Conservation (phyloP, 139 green algal genomes). For the Zygnema cylindricum region DNA sequence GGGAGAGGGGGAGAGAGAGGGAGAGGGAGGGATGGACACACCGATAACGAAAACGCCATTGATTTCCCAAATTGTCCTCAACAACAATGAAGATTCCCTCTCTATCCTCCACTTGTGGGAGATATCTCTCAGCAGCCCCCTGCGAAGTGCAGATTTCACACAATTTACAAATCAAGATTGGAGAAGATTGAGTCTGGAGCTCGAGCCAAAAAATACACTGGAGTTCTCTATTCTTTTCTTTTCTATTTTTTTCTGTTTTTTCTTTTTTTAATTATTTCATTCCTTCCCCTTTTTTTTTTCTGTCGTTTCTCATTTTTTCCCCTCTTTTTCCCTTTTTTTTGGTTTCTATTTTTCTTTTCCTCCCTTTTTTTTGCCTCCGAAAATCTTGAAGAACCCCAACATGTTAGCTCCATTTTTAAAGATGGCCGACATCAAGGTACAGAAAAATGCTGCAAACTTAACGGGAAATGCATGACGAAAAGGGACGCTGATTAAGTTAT, state of each 20-base stretch:
- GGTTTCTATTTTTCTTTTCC: too few relatives aligned
- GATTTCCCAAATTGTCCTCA: conserved; percentile 26
- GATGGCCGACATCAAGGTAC: too few relatives aligned
- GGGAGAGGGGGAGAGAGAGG: neutral
- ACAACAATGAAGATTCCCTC: conserved; percentile 42
- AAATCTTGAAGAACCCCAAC: too few relatives aligned
- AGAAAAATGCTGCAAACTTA: too few relatives aligned
- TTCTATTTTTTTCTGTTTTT: neutral
- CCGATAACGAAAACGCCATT: conserved; percentile 54
- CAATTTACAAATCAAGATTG: too few relatives aligned
- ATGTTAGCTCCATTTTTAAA: too few relatives aligned
- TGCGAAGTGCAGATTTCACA: neutral
- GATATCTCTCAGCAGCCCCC: conserved; percentile 34
- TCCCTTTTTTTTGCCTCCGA: too few relatives aligned
- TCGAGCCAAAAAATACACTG: neutral
- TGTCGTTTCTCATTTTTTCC: too few relatives aligned
- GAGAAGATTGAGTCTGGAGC: neutral
- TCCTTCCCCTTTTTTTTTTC: neutral
- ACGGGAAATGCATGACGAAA: neutral
- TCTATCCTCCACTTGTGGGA: conserved; percentile 32
- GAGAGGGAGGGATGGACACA: neutral
- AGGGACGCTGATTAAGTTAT: neutral
- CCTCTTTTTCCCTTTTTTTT: too few relatives aligned
- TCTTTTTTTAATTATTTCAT: neutral
- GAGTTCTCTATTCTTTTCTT: neutral